These are phyloP conservation scores for Ustilago bromivora DNA, from an alignment of 1,284 basidiomycete species.

Conservation along the genomic window DNA sequence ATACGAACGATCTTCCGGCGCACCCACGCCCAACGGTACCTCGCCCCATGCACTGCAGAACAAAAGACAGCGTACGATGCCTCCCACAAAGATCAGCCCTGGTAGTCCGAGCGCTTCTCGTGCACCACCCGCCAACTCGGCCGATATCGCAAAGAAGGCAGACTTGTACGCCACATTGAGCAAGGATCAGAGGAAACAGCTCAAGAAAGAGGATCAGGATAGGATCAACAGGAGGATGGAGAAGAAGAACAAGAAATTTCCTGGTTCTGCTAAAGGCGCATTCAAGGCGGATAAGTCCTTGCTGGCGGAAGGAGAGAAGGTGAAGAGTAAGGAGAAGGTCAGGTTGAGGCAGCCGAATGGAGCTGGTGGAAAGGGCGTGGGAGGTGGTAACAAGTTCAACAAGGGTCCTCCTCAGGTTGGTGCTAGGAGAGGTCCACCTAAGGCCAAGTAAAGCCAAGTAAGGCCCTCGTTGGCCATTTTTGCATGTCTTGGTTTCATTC, in stretches of 20 bases:
- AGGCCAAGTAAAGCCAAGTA: conserved; percentile 19
- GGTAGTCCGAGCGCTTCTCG: conserved; percentile 22
- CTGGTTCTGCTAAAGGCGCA: conserved; percentile 5
- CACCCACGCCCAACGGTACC: conserved; percentile 66
- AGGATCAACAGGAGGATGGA: conserved; percentile 58
- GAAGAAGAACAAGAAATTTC: conserved; percentile 63
- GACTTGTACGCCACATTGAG: conserved; percentile 49
- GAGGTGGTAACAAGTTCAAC: conserved; percentile 28
- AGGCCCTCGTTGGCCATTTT: not conserved
- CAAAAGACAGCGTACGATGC: conserved; percentile 6
- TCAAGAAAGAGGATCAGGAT: conserved; percentile 62
- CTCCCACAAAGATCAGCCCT: conserved; percentile 20
- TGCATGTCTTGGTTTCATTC: too few relatives aligned
- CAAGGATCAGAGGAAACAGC: conserved; percentile 58
- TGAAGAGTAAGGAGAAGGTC: conserved; percentile 42
- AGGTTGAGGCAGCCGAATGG: conserved; percentile 35
- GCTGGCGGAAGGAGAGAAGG: conserved; percentile 41
- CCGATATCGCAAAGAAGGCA: conserved; percentile 39
- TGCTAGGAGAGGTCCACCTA: not conserved
- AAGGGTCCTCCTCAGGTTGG: conserved; percentile 18
- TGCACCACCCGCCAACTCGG: not conserved
- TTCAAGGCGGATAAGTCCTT: conserved; percentile 21
- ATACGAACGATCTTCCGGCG: conserved; percentile 58
- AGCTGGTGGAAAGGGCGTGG: conserved; percentile 1
- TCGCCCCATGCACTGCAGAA: conserved; percentile 40